These are phyloP conservation scores for Globisporangium takayamanum DNA, from an alignment of 352 stramenopile genomes.

Conservation along the genomic window DNA sequence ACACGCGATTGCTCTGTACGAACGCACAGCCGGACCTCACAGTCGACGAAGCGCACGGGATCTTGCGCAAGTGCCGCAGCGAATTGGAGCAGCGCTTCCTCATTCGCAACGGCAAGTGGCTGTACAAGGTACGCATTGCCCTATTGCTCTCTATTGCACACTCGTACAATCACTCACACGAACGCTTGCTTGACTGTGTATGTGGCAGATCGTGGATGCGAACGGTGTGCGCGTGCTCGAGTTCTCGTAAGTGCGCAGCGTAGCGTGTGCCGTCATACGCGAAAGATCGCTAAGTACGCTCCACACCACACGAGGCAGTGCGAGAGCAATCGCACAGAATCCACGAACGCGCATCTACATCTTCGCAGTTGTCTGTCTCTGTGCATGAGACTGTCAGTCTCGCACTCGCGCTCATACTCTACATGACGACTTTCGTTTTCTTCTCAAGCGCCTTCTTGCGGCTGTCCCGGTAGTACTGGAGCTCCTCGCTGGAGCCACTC, in stretches of 20 bases:
- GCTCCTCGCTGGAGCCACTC: slow-evolving; percentile 36
- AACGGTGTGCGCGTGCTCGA: slow-evolving; percentile 17
- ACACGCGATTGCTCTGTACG: background rate
- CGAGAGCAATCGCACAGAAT: background rate
- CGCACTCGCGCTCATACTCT: slow-evolving; percentile 1
- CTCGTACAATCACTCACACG: background rate
- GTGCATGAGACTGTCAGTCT: background rate
- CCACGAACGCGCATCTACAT: background rate
- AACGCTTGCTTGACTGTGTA: background rate
- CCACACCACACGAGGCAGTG: background rate
- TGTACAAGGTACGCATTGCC: slow-evolving; percentile 47
- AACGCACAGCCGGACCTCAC: slow-evolving; percentile 53
- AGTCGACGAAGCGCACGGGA: slow-evolving; percentile 61
- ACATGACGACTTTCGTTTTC: slow-evolving; percentile 16
- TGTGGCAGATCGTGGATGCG: slow-evolving; percentile 14
- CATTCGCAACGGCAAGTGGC: slow-evolving; percentile 83
- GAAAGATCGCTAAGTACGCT: too few species aligned
- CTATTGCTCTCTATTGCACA: too few species aligned
- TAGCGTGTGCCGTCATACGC: background rate
- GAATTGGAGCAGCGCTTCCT: slow-evolving; percentile 84
- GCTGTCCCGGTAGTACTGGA: slow-evolving; percentile 53
- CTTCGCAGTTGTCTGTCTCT: too few species aligned
- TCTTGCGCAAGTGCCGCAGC: slow-evolving; percentile 73
- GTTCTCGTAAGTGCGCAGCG: slow-evolving; percentile 12
- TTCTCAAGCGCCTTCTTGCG: slow-evolving; percentile 52